Conservation (phyloP, 495 filamentous ascomycete genomes). For the Clavariopsis aquatica region DNA sequence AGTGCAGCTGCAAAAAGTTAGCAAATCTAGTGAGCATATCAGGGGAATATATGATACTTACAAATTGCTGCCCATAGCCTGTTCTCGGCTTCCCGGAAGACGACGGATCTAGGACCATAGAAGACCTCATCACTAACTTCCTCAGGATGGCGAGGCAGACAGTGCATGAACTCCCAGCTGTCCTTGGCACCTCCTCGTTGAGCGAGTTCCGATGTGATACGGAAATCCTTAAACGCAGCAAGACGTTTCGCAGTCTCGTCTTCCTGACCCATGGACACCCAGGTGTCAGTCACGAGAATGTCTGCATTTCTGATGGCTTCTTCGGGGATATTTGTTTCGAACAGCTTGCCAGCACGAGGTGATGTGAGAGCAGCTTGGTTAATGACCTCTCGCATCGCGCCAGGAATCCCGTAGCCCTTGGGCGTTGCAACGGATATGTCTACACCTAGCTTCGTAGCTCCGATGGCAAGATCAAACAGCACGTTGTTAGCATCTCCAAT, state of each 20-base stretch:
- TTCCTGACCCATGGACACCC: constrained; percentile 98
- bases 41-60: constrained; percentile 35
- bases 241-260: constrained; percentile 72
- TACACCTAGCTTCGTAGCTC: constrained; percentile 80
- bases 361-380: constrained; percentile 58
- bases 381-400: constrained; percentile 69
- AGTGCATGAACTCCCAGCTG: constrained; percentile 98
- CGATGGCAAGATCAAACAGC: constrained; percentile 87
- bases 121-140: constrained; percentile 95
- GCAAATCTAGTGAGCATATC: constrained; percentile 5
- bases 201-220: constrained; percentile 81
- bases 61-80: constrained; percentile 84
- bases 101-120: constrained; percentile 76
- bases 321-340: constrained; percentile 76
- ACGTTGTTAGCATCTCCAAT: constrained; percentile 97
- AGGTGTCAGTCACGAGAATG: constrained; percentile 92
- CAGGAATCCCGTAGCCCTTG: constrained; percentile 74
- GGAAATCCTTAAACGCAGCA: constrained; percentile 83
- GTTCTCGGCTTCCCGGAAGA: constrained; percentile 94
- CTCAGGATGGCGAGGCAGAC: constrained; percentile 88
- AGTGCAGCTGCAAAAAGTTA: constrained; percentile 58
- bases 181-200: constrained; percentile 82
- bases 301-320: constrained; percentile 88
- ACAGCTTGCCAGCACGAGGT: constrained; percentile 62
- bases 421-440: constrained; percentile 85